Percentiles rank a stretch among this genome's conserved stretches.
Conservation (phyloP, 164 flowering plant species). For the Buxus sempervirens region DNA sequence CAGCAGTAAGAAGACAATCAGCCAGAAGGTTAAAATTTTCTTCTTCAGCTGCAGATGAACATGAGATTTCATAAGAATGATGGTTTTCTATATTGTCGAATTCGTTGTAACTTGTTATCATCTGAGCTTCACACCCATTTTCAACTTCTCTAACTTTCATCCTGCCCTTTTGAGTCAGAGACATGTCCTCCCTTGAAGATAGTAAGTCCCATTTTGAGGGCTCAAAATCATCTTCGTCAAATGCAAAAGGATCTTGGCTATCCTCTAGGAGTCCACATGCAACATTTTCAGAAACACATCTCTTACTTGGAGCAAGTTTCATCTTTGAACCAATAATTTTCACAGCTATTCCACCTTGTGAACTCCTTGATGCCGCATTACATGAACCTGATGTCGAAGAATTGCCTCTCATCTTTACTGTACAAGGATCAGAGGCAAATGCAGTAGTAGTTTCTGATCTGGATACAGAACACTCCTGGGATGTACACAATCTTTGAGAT, state of each 20-base stretch:
- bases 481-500: constrained; percentile 25
- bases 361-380: constrained; percentile 33
- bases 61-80: constrained; percentile 27
- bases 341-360: constrained; percentile 18
- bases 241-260: constrained; percentile 89
- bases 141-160: constrained; percentile 26
- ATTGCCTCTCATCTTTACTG: constrained; percentile 30
- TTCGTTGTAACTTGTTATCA: constrained; percentile 38
- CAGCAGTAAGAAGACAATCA: constrained; percentile 88
- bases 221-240: constrained; percentile 68
- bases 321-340: constrained; percentile 26
- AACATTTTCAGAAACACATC: constrained; percentile 18
- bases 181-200: constrained; percentile 33
- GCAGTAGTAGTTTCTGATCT: constrained; percentile 38
- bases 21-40: constrained; percentile 51
- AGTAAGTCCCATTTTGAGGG: constrained; percentile 84
- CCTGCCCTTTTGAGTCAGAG: constrained; percentile 31
- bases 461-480: constrained; percentile 26
- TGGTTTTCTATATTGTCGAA: constrained; percentile 29
- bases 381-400: constrained; percentile 45
- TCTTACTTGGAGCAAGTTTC: constrained; percentile 25
- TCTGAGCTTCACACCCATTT: constrained; percentile 27
- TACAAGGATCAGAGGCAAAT: constrained; percentile 26
- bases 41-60: constrained; percentile 32
- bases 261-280: constrained; percentile 36